Base-by-base conservation (phyloP, 2,329 filamentous ascomycete genomes). In the Verticillium dahliae region DNA sequence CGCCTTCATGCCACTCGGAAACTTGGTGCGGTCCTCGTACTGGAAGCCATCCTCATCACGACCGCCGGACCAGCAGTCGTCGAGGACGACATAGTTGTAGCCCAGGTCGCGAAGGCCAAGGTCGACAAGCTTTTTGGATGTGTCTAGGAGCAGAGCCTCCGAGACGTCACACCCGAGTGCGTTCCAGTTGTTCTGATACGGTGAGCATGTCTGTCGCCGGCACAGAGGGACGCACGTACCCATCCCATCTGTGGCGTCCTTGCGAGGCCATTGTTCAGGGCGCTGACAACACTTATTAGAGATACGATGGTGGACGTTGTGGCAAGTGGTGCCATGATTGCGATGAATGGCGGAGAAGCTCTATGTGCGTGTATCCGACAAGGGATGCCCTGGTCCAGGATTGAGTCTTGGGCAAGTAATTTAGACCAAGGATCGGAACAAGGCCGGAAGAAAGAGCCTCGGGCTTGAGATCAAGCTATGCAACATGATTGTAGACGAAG, bases 1-100 rank as follows among this genome's bases (percentile, higher is more conserved):
- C n/a, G 68, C 65, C 57, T 69, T 71, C 60, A 77, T 72, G 33
- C 75, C 74, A n/a, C 65, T 68, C 13, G 75, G 74, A 57, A 74
- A 76, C 64, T 74, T 75, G n/a, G 60, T 60, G 2, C 67, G 63
- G 61, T 75, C 70, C 13, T 67, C 62, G 35, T 71, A 67, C 18
- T 75, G 64, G 22, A 65, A 65, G 37, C 68, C 58, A 62, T 68
- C 18, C 59, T 64, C 60, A 64, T 66, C 18, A 37, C 67, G 63
- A 61, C 69, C 61, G 13, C 61, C 62, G 9, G 70, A 69, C 72
- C 73, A 75, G 57, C 73, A 72, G 65, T 75, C 73, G 61, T 75
- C 73, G 18, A 75, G 61, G 14, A 66, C 64, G 61, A 71, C 63
- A 59, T 71, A 70, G 50, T 69, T 60, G 60, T 71, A 71, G 10